These are phyloP conservation scores for Actinomortierella ambigua DNA, from an alignment of 371 early-diverging fungal species.

Conservation along the genomic window DNA sequence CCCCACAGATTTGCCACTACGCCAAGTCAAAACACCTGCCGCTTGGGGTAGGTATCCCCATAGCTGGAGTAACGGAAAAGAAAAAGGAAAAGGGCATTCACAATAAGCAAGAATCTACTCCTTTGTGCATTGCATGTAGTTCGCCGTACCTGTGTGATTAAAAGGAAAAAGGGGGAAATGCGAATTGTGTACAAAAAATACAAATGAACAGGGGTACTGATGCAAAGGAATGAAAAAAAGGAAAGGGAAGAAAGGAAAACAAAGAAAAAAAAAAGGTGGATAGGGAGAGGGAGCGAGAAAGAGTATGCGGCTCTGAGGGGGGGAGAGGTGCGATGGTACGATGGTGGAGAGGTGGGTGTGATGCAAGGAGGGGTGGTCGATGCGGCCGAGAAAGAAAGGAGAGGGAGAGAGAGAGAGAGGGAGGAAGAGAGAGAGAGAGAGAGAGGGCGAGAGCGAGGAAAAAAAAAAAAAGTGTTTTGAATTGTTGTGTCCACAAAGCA, in stretches of 20 bases:
- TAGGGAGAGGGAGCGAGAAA: background rate
- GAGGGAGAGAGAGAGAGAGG: background rate
- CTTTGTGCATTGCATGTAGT: background rate
- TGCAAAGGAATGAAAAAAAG: too few species aligned
- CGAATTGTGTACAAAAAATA: constrained; percentile 6
- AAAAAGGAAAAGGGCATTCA: too few species aligned
- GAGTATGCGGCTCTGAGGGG: background rate
- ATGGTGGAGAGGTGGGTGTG: background rate
- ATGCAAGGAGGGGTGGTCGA: too few species aligned
- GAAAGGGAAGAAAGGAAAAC: background rate
- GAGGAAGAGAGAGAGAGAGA: background rate
- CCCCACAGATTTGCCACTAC: too few species aligned
- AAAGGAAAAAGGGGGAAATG: background rate
- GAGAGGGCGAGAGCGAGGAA: background rate
- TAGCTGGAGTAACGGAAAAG: too few species aligned
- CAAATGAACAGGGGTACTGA: too few species aligned
- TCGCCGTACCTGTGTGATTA: background rate
- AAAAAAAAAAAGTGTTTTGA: background rate
- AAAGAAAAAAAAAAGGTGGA: constrained; percentile 1
- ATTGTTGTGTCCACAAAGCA: too few species aligned
- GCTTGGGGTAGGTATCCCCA: too few species aligned
- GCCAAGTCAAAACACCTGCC: too few species aligned
- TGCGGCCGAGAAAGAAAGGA: background rate
- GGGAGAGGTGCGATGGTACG: background rate
- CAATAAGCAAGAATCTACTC: background rate